Base-by-base conservation (phyloP, 257 asterid genomes). In the Fraxinus excelsior region DNA sequence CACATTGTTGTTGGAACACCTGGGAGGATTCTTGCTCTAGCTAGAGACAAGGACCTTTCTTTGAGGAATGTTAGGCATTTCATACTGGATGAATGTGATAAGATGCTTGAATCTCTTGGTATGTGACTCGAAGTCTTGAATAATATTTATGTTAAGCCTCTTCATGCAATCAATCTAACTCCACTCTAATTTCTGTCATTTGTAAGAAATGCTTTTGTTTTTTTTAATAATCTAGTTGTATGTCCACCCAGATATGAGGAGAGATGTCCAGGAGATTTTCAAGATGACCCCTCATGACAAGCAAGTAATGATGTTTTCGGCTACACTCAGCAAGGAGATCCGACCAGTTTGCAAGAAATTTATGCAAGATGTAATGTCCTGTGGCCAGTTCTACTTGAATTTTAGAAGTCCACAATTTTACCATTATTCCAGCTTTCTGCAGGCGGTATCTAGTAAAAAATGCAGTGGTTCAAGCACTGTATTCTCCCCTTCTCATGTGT, bases 221-320 rank as follows among this genome's bases (percentile, higher is more conserved):
- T 79, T 7, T 56, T 84, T 64, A 81, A 35, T 19, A 16, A 8
- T 31, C 74, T 10, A 1, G 34, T n/a, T 70, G 37, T 8, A 16
- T 82, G 34, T 67, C 23, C 38, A 25, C 67, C 49, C 84, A 93
- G 98, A 93, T 84, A 93, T 93, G 98, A 79, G 98, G 85, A 90
- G 90, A 86, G 98, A 93, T 70, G 98, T 93, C 53, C 98, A 93
- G 85, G 96, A 87, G 85, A 93, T 93, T 80, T 93, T 93, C 88
- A 91, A 91, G 85, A 88, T 88, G 97, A 93, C 97, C 40, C 97
- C 97, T 62, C 98, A 93, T 46, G 98, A 93, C 80, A 93, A 93
- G 88, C 98, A 93, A 89, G 98, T 93, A 29, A 93, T 93, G 98
- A 93, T 93, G 98, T 93, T 93, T 79, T 91, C 97, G 13, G 97